Percentiles rank a stretch among this genome's conserved stretches.
These are phyloP conservation scores for Penicillium mononematosum DNA, from an alignment of 495 filamentous ascomycete genomes.

Conservation along the genomic window DNA sequence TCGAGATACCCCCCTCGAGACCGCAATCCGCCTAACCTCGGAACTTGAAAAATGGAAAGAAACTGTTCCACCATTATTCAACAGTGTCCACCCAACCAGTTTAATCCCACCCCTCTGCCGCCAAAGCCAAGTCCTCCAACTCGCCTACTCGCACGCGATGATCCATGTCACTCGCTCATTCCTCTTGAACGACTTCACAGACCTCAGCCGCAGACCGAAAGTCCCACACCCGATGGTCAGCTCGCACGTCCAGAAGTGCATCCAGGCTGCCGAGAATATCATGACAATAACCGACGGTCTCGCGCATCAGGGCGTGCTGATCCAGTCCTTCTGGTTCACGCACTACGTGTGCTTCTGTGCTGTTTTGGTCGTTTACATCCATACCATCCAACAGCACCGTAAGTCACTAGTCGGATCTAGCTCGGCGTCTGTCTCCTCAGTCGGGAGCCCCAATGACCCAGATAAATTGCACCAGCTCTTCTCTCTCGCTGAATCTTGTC, in stretches of 20 bases:
- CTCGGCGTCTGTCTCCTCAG: constrained; percentile 23
- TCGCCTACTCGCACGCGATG: constrained; percentile 53
- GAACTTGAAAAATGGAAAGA: constrained; percentile 43
- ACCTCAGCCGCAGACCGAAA: constrained; percentile 37
- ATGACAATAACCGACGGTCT: constrained; percentile 41
- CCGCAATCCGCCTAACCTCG: constrained; percentile 37
- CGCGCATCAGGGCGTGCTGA: constrained; percentile 39
- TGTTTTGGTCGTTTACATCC: constrained; percentile 54
- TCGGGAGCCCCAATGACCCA: constrained; percentile 21
- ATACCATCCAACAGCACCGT: constrained; percentile 51
- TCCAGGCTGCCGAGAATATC: constrained; percentile 44
- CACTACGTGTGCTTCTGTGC: constrained; percentile 56
- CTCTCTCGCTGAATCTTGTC: constrained; percentile 44
- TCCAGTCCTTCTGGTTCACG: constrained; percentile 52
- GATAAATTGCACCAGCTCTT: constrained; percentile 35
- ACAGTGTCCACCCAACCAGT: constrained; percentile 43
- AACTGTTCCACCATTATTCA: constrained; percentile 45
- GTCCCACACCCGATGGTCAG: constrained; percentile 34
- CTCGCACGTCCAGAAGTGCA: constrained; percentile 42
- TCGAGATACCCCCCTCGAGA: constrained; percentile 40
- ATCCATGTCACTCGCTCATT: constrained; percentile 59
- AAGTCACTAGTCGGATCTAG: constrained; percentile 17
- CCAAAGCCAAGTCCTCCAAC: constrained; percentile 53
- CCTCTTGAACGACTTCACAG: constrained; percentile 52
- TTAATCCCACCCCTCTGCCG: constrained; percentile 53